These are phyloP conservation scores for Rutidosis leptorrhynchoides DNA, from an alignment of 129 eudicot species.

Conservation along the genomic window DNA sequence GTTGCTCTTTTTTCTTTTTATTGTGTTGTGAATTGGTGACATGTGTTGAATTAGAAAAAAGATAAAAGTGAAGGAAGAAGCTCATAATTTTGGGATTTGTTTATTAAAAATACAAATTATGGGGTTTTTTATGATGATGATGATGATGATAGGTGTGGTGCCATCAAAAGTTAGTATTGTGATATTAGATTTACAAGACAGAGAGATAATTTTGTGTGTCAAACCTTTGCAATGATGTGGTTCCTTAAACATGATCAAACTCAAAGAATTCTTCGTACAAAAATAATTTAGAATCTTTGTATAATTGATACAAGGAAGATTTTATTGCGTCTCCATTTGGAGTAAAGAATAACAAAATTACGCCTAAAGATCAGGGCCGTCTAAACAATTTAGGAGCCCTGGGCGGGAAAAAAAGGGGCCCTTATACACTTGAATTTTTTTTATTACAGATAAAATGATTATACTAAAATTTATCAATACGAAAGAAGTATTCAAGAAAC, in stretches of 20 bases:
- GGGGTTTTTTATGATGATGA: not conserved
- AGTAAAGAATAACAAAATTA: not conserved
- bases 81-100: not conserved
- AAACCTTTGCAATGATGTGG: conserved; percentile 6
- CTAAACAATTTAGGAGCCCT: too few species aligned
- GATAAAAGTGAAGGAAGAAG: not conserved
- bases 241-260: conserved; percentile 13
- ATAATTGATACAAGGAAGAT: not conserved
- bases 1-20: conserved; percentile 20
- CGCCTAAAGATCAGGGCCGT: too few species aligned
- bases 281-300: not conserved
- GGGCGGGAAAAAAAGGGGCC: too few species aligned
- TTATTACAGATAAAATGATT: too few species aligned
- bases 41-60: conserved; percentile 11
- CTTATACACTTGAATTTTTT: too few species aligned
- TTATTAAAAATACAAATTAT: not conserved
- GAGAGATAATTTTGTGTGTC: not conserved
- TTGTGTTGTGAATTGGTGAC: conserved; percentile 21
- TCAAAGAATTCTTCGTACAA: conserved; percentile 7
- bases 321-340: not conserved
- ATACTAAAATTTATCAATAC: too few species aligned
- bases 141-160: not conserved
- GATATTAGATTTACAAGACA: not conserved
- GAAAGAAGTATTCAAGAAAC: too few species aligned
- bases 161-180: not conserved